Evolutionary conservation across 331 rosid genomes (phyloP), one percentile per base, ranked within the genome.

Genomic region (Quercus phellos): DNA sequence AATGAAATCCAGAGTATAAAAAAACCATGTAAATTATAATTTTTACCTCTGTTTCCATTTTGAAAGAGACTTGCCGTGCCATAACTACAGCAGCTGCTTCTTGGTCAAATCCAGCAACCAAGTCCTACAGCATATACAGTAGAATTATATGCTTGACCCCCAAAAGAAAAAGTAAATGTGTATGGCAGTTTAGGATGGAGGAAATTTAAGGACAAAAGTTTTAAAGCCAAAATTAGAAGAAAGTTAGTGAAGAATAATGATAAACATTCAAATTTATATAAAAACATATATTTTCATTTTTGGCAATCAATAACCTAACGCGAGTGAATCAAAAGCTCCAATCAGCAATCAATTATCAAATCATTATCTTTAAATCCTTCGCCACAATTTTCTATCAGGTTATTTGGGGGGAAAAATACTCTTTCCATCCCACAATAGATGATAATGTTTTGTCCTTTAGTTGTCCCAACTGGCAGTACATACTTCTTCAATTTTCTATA

Each of bases 31-130:
- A 51, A 72, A 14, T 67, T 60, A 22, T 55, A 24, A 70, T 30
- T 50, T n/a, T 84, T 79, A 92, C 99, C 98, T 94, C 98, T 35
- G 88, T 87, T 84, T 94, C 99, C 99, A 94, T 94, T 93, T 92
- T 94, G 89, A 87, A 94, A 68, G 99, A 91, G 72, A 94, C 99
- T 55, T 90, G 90, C 63, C 99, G 94, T 68, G 99, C 99, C 98
- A 92, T 90, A 80, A 94, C 94, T 80, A 84, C 96, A 35, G 93
- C 97, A 81, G 99, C 99, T 53, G 99, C 98, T 92, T 94, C 99
- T 90, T 94, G 99, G 88, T 94, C 99, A 89, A 94, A 94, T 60
- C 99, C 99, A 84, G 99, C 90, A 85, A 88, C 82, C 96, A 94
- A 88, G 51, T 94, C 99, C 99, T 94, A 71, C 66, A 68, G 55